Conservation (phyloP, 208 protist species). For the Wallacemonas sp. region DNA sequence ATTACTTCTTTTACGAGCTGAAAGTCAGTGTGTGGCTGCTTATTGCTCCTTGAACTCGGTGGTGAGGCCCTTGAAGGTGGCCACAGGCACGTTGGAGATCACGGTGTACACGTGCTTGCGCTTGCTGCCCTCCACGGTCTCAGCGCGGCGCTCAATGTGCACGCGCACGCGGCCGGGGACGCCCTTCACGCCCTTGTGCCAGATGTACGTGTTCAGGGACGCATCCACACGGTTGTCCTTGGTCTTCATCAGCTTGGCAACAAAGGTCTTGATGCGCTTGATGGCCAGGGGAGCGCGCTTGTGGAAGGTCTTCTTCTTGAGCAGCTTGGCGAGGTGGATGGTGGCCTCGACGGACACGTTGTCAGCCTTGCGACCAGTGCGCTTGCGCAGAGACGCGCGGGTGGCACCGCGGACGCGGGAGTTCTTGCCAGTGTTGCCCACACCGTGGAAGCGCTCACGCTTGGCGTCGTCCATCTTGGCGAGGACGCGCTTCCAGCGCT, state of each 20-base stretch:
- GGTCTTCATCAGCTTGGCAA: slow-evolving; percentile 95
- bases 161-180: slow-evolving; percentile 95
- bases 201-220: slow-evolving; percentile 97
- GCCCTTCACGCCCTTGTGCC: slow-evolving; percentile 95
- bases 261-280: slow-evolving; percentile 95
- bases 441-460: slow-evolving; percentile 83
- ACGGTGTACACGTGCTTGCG: slow-evolving; percentile 91
- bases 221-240: slow-evolving; percentile 97
- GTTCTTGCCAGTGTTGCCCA: slow-evolving; percentile 86
- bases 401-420: slow-evolving; percentile 82
- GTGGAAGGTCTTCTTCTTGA: slow-evolving; percentile 96
- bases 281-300: slow-evolving; percentile 96
- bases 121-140: slow-evolving; percentile 79
- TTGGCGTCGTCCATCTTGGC: slow-evolving; percentile 86
- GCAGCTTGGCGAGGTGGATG: slow-evolving; percentile 97
- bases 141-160: slow-evolving; percentile 85
- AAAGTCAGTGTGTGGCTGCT: neutral
- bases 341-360: slow-evolving; percentile 95
- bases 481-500: slow-evolving; percentile 87
- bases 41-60: slow-evolving; percentile 80
- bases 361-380: slow-evolving; percentile 82
- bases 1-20: neutral
- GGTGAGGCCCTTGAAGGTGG: slow-evolving; percentile 84
- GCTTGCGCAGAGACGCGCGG: slow-evolving; percentile 80
- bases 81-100: slow-evolving; percentile 85